These are phyloP conservation scores for Penicillium sp. DNA, from an alignment of 2,329 filamentous ascomycete genomes.

Conservation along the genomic window DNA sequence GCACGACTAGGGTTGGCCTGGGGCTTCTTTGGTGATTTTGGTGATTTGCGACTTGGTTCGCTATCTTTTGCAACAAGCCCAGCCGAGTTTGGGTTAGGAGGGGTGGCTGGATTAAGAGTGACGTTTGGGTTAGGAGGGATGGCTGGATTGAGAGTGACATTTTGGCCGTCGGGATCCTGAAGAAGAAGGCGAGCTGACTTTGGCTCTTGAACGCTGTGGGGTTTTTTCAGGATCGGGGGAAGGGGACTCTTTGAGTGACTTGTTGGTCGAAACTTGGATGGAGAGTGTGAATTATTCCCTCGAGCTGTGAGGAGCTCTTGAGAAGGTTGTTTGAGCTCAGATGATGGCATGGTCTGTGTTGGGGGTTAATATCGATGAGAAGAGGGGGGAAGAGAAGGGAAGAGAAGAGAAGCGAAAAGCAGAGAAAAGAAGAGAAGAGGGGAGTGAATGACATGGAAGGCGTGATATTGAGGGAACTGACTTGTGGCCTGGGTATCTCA, in stretches of 20 bases:
- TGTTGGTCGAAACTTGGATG: conserved; percentile 1
- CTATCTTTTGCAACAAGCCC: not conserved
- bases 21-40: conserved; percentile 29
- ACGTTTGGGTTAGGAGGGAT: conserved; percentile 20
- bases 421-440: not conserved
- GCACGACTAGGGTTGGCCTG: conserved; percentile 26
- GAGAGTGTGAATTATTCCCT: not conserved
- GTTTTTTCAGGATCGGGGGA: conserved; percentile 40
- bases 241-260: conserved; percentile 15
- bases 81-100: conserved; percentile 13
- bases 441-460: not conserved
- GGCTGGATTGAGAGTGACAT: conserved; percentile 25
- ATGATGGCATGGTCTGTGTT: not conserved
- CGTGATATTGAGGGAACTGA: not conserved
- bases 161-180: conserved; percentile 21
- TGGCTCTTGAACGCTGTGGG: conserved; percentile 24
- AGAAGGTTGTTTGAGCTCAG: not conserved
- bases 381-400: too few species aligned
- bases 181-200: conserved; percentile 33
- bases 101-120: too few species aligned
- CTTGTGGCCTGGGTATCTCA: not conserved
- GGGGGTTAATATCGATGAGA: not conserved
- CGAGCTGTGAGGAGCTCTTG: not conserved
- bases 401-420: too few species aligned
- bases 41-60: conserved; percentile 11